Evolutionary conservation across 495 filamentous ascomycete species (phyloP), one percentile per base, ranked within the genome.

Genomic region (Tuber microsphaerosporum): DNA sequence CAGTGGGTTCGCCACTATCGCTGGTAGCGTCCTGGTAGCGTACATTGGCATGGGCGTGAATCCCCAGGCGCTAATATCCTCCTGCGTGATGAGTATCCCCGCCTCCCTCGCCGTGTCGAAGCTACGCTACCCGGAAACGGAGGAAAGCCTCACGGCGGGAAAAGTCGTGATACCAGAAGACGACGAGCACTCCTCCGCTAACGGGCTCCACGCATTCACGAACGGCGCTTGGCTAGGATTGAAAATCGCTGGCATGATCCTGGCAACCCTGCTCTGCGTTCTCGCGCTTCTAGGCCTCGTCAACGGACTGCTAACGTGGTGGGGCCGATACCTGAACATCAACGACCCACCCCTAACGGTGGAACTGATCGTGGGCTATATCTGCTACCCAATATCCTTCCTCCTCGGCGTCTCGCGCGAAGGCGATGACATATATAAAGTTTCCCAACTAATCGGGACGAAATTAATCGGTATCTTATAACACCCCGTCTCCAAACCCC

Each of bases 71-170:
- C 87, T 97, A n/a, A 90, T 97, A 70, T 95, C 92, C n/a, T 91
- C 91, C 56, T 93, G 91, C 81, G 92, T 97, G 78, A 97, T 97
- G 94, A 92, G 90, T 71, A 97, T 97, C 76, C 94, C 94, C 0
- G 92, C 93, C 0, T 94, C 92, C 2, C 86, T 97, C 16, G 93
- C 94, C 31, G 88, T 92, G 44, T 94, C 92, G 68, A 97, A 97
- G 84, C 87, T 97, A 72, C 92, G 94, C 39, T 96, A 89, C 84
- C 94, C 94, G 4, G 94, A 97, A 83, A 91, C 90, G 22, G 92
- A 97, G 83, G 92, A 93, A 79, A 91, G 92, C 1, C 84, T 97
- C 26, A 97, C 93, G 1, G 90, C 91, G 16, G 93, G 93, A 42
- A 86, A 88, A 2, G 89, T 94, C 12, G 88, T 93, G 34, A 87